These are phyloP conservation scores for Salix koriyanagi DNA, from an alignment of 345 rosid genomes.

Conservation along the genomic window DNA sequence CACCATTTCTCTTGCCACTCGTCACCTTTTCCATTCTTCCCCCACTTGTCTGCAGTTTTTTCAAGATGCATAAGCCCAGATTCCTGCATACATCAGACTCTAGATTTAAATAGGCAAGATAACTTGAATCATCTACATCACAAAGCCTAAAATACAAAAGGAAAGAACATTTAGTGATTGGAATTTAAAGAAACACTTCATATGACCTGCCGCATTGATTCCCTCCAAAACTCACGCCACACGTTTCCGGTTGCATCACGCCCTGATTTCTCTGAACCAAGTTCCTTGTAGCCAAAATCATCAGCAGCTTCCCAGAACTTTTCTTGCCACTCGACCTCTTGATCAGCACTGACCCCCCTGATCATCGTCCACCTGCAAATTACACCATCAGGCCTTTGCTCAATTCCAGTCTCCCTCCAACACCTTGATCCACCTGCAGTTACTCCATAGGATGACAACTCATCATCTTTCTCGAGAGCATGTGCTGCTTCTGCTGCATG, in stretches of 20 bases:
- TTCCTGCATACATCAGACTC: slow-evolving; percentile 37
- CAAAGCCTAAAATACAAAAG: not conserved
- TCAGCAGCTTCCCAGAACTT: slow-evolving; percentile 97
- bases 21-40: slow-evolving; percentile 74
- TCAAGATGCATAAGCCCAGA: slow-evolving; percentile 70
- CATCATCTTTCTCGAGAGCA: slow-evolving; percentile 46
- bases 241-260: slow-evolving; percentile 78
- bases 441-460: slow-evolving; percentile 43
- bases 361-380: slow-evolving; percentile 87
- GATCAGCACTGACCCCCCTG: slow-evolving; percentile 75
- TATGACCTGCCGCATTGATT: slow-evolving; percentile 83
- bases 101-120: not conserved
- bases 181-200: not conserved
- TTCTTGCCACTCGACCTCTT: slow-evolving; percentile 87
- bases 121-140: not conserved
- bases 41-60: slow-evolving; percentile 97
- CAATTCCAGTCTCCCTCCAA: slow-evolving; percentile 88
- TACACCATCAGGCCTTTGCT: slow-evolving; percentile 71
- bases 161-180: not conserved
- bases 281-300: slow-evolving; percentile 84
- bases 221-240: slow-evolving; percentile 92
- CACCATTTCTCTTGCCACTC: slow-evolving; percentile 98
- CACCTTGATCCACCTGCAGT: slow-evolving; percentile 63
- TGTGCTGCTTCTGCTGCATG: slow-evolving; percentile 78
- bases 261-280: slow-evolving; percentile 94